phyloP scores from a whole-genome alignment of 306 rosid genomes.

The Acmispon strigosus region DNA sequence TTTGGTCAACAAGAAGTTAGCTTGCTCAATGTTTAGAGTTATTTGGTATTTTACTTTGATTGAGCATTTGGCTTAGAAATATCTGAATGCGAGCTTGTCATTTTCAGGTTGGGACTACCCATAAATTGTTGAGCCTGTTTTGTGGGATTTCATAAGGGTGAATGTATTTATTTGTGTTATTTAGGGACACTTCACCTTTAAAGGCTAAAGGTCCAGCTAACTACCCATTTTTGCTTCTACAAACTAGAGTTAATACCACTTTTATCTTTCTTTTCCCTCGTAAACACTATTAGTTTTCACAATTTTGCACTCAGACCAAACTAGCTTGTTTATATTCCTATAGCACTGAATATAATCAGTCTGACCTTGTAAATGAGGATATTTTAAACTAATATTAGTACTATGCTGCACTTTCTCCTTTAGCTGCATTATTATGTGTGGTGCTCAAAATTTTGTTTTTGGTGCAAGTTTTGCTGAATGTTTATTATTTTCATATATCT shows the following conservation, averaged over 20 bases:
- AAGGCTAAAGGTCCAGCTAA: not conserved
- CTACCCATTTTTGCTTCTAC: not conserved
- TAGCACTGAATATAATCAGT: not conserved
- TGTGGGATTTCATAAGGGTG: not conserved
- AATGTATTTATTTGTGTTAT: not conserved
- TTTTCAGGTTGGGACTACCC: slow-evolving; percentile 1
- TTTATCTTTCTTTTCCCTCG: not conserved
- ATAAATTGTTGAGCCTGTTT: not conserved
- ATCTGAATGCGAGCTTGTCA: not conserved
- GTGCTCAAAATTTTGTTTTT: not conserved
- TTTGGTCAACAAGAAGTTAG: slow-evolving; percentile 7
- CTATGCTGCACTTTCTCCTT: not conserved
- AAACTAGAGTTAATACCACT: not conserved
- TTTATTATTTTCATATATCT: slow-evolving; percentile 22
- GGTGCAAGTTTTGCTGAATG: slow-evolving; percentile 12
- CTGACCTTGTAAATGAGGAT: not conserved
- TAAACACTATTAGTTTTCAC: not conserved
- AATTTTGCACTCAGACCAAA: not conserved
- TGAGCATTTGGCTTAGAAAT: not conserved
- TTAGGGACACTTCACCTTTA: not conserved
- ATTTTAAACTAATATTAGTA: not conserved
- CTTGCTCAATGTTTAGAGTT: not conserved
- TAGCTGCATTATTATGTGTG: not conserved
- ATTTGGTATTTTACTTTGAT: slow-evolving; percentile 5
- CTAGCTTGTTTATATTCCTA: not conserved